Conservation (phyloP, 1,284 basidiomycete genomes). For the Heterobasidion parviporum region DNA sequence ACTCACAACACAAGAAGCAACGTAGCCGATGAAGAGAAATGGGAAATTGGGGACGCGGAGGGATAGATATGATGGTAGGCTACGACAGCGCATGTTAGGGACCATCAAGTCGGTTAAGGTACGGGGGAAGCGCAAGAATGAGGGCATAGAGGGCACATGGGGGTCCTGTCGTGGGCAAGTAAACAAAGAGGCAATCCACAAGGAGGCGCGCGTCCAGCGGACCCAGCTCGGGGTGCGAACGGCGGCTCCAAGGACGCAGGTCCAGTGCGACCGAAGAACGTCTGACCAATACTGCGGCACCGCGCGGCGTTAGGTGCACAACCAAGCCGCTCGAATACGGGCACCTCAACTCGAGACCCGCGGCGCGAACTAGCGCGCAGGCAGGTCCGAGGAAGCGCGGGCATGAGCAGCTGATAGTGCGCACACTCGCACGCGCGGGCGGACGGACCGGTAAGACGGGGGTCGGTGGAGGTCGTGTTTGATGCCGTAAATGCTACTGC, state of each 20-base stretch:
- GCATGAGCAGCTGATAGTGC: conserved; percentile 1
- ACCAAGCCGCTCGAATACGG: not conserved
- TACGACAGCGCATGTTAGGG: no score
- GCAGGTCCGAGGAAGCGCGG: conserved; percentile 10
- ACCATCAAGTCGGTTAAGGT: no score
- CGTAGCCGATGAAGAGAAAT: no score
- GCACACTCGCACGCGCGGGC: not conserved
- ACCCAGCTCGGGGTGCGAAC: conserved; percentile 14
- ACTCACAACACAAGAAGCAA: no score
- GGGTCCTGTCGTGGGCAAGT: no score
- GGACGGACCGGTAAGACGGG: not conserved
- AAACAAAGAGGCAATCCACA: not conserved
- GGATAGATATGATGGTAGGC: no score
- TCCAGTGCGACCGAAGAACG: not conserved
- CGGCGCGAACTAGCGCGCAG: conserved; percentile 12
- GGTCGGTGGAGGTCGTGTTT: not conserved
- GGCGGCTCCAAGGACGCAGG: not conserved
- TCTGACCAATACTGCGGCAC: no score
- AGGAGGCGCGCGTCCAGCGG: conserved; percentile 4
- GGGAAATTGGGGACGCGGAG: no score
- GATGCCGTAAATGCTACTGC: no score
- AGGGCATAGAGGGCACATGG: no score
- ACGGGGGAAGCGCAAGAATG: no score
- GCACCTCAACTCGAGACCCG: conserved; percentile 10
- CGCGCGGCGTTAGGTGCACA: no score